Base-by-base conservation (phyloP, 225 moss, liverwort and hornwort species). In the Sphagnum contortum region DNA sequence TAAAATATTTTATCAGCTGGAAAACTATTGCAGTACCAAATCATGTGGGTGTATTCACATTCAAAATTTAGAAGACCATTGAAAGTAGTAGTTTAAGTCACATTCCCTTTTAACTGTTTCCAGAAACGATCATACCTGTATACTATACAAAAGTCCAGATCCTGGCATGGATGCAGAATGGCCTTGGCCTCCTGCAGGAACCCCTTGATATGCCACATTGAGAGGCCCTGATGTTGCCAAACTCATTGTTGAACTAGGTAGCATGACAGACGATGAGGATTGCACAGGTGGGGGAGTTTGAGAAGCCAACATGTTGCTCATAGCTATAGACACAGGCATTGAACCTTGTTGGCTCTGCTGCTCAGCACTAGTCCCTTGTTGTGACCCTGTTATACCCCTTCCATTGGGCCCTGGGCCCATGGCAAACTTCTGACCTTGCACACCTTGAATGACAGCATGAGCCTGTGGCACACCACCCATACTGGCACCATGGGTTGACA, bases 321-420 rank as follows among this genome's bases (percentile, higher is more conserved):
- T 48, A 58, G 55, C 62, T 57, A 59, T 8, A 9, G 68, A 71
- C 2, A 67, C 73, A 12, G 73, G 62, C 68, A 55, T 76, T 47
- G 47, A 57, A 3, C 76, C 73, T 62, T 62, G 29, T 29, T 29
- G 29, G 29, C 29, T 29, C 29, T 1, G 1, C 29, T 29, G 80
- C 44, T 9, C 80, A 2, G 70, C 59, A 45, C 72, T 49, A 11
- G 13, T 49, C 64, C 51, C 54, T 46, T 65, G 66, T 6, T 68
- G 64, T 3, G 71, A 46, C 2, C 71, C 68, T 2, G 62, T 2
- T 52, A 71, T 54, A 52, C 57, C 68, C 61, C 73, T 76, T 48
- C 80, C 76, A 12, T 74, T 80, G 65, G 61, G 52, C 52, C 57
- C 76, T 0, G 70, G 12, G 45, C n/a, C 64, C 57, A 76, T 55